Evolutionary conservation across 2,329 filamentous ascomycete genomes (phyloP).

Genomic region (Hymenoscyphus infarciens): DNA sequence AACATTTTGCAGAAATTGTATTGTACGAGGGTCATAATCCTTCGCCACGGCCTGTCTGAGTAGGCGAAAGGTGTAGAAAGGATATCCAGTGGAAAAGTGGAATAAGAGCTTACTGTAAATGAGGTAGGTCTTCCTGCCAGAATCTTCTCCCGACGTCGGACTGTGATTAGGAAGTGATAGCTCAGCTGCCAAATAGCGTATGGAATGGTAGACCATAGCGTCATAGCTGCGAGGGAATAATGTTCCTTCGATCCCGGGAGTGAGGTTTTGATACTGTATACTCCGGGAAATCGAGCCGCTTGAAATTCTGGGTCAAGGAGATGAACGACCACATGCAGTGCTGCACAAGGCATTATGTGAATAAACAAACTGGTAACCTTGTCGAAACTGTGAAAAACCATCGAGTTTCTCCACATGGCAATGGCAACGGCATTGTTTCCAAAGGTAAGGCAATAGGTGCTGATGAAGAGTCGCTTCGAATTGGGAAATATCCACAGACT

Average conservation of each 20-base stretch:
- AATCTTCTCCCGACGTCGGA: constrained; percentile 92
- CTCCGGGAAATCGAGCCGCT: constrained; percentile 71
- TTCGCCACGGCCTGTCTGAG: too few species aligned
- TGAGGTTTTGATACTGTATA: constrained; percentile 73
- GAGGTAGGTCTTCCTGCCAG: constrained; percentile 92
- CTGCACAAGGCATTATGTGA: constrained; percentile 96
- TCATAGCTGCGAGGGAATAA: constrained; percentile 80
- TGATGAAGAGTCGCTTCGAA: constrained; percentile 88
- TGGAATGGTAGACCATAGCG: constrained; percentile 88
- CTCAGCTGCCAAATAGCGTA: constrained; percentile 89
- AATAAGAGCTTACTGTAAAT: constrained; percentile 56
- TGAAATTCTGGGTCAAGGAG: constrained; percentile 66
- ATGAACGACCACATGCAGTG: constrained; percentile 89
- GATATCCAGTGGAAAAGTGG: background rate
- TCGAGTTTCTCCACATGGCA: constrained; percentile 97
- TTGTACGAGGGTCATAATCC: too few species aligned
- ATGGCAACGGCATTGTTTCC: constrained; percentile 98
- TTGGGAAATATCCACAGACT: constrained; percentile 87
- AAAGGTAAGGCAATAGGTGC: constrained; percentile 86
- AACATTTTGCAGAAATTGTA: too few species aligned
- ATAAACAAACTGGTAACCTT: constrained; percentile 98
- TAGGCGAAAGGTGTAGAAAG: background rate
- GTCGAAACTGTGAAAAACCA: constrained; percentile 98
- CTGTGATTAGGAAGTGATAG: constrained; percentile 94
- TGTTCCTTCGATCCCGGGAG: constrained; percentile 70